Percentiles rank a stretch among this genome's conserved stretches.
phyloP scores from a whole-genome alignment of 2,329 filamentous ascomycete species.

The Cadophora sp. region DNA sequence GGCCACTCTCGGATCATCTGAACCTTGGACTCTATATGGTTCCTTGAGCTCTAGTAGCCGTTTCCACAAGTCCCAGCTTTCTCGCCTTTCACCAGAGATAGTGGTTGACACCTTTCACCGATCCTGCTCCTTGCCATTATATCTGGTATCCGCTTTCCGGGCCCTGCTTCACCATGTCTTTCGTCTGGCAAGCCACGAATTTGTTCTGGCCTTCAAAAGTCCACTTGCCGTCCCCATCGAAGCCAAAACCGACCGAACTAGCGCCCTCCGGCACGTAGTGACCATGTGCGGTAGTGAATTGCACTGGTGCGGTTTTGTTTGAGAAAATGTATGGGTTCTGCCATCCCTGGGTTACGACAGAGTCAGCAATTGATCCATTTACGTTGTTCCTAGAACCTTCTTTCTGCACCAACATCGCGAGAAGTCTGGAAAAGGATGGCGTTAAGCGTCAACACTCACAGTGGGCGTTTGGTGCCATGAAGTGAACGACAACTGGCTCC shows the following conservation, averaged over 20 bases:
- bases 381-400: not conserved
- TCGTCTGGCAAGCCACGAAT: constrained; percentile 16
- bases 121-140: constrained; percentile 16
- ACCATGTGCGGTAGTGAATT: not conserved
- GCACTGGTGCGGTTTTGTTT: constrained; percentile 5
- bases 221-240: constrained; percentile 7
- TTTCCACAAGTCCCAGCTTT: not conserved
- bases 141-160: constrained; percentile 7
- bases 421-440: not conserved
- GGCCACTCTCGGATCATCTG: not conserved
- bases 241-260: not conserved
- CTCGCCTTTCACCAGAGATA: constrained; percentile 6
- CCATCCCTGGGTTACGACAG: not conserved
- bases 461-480: constrained; percentile 14
- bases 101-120: constrained; percentile 6
- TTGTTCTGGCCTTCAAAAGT: constrained; percentile 12
- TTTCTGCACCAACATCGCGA: not conserved
- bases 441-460: not conserved
- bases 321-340: constrained; percentile 12
- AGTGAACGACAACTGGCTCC: not conserved
- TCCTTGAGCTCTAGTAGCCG: not conserved
- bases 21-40: not conserved
- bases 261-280: not conserved
- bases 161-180: not conserved
- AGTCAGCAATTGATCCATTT: not conserved